Evolutionary conservation across 2,329 filamentous ascomycete species (phyloP), one percentile per base, ranked within the genome.

Genomic region (Aspergillus proliferans): DNA sequence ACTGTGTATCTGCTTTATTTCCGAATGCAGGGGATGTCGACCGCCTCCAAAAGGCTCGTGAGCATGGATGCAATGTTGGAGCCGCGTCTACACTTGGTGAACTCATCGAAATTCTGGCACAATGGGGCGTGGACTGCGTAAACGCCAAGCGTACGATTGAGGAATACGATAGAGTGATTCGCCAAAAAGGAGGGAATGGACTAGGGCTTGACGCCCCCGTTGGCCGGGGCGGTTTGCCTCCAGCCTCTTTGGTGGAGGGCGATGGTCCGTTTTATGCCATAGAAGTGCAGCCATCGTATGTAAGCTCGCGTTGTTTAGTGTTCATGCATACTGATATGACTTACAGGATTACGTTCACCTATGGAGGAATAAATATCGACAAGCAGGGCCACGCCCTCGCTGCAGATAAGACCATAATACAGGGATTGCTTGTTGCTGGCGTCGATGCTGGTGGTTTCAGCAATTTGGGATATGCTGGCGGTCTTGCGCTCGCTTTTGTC

Each of bases 231-330:
- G 52, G 52, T 1, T 12, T 43, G 1, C 49, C 56, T n/a, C 57
- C 60, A 14, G 38, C 18, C 5, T 33, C 59, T 6, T 26, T 63
- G 14, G 48, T 58, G 14, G 60, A 61, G 7, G 59, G 59, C 3
- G 52, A 61, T 44, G 60, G 58, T 9, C 56, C 54, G 14, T 62
- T 61, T 45, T 57, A 58, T 46, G 59, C 55, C 9, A 63, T 62
- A 47, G 58, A 63, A 46, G 58, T 63, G 5, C 60, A 63, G 38
- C 58, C 60, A 48, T 63, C 60, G 58, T 61, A 55, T 42, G 56
- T 55, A 28, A 28, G 9, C 26, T 12, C 26, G 9, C 9, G 26
- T 12, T 28, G 26, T 28, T 28, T 12, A 4, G 10, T 28, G 12
- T 12, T 4, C 2, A 28, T 28, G 26, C 3, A 28, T 12, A 28